Conservation (phyloP, 2,329 filamentous ascomycete species). For the Fusarium nelsonii region DNA sequence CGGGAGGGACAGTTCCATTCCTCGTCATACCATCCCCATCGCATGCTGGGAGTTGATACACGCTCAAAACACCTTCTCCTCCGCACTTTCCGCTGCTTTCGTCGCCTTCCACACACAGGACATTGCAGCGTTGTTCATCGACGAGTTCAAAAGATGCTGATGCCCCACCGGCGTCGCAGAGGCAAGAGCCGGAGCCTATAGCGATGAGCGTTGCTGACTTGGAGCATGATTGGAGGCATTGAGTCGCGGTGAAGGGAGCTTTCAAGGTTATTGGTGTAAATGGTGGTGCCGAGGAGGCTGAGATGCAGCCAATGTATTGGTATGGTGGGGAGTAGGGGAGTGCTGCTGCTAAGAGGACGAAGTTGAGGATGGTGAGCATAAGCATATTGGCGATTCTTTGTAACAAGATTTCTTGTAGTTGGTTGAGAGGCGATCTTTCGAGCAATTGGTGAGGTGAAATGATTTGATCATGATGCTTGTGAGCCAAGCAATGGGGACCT, state of each 20-base stretch:
- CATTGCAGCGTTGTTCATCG: slow-evolving; percentile 40
- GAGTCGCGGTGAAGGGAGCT: slow-evolving; percentile 23
- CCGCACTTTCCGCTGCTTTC: slow-evolving; percentile 43
- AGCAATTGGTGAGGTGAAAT: not conserved
- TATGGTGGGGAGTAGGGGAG: slow-evolving; percentile 29
- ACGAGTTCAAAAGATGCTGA: slow-evolving; percentile 24
- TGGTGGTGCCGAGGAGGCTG: slow-evolving; percentile 12
- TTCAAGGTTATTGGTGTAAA: slow-evolving; percentile 39
- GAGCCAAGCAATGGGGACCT: not conserved
- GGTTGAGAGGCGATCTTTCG: not conserved
- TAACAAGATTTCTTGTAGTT: fast-evolving
- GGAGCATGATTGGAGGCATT: slow-evolving; percentile 29
- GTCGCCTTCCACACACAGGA: slow-evolving; percentile 36
- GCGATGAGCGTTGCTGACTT: slow-evolving; percentile 40
- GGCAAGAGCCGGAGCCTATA: slow-evolving; percentile 41
- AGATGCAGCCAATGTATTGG: slow-evolving; percentile 50
- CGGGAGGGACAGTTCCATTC: slow-evolving; percentile 13
- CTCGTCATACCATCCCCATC: not conserved
- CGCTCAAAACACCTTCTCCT: slow-evolving; percentile 32
- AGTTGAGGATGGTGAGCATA: slow-evolving; percentile 25
- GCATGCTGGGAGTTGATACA: slow-evolving; percentile 26
- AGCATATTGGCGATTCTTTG: slow-evolving; percentile 14
- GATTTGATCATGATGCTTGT: not conserved
- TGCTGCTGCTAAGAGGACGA: slow-evolving; percentile 42
- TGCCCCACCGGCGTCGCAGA: slow-evolving; percentile 35